These are phyloP conservation scores for Tetrahymena borealis DNA, from an alignment of 73 alveolate genomes.

Conservation along the genomic window DNA sequence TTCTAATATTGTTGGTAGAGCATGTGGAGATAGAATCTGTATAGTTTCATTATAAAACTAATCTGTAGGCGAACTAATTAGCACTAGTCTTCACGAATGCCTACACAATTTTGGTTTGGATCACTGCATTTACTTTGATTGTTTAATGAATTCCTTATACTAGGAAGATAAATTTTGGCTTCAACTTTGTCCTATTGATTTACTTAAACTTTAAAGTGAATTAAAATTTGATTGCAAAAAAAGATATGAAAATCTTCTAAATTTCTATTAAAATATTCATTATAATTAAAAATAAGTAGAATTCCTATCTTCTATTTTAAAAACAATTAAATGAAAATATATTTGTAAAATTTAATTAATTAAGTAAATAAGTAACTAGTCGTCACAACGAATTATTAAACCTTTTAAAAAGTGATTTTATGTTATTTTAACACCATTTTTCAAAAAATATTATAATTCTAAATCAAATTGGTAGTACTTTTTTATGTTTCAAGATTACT, in stretches of 20 bases:
- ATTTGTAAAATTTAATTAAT: background rate
- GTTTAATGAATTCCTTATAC: conserved; percentile 13
- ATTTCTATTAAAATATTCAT: background rate
- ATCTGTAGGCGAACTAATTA: background rate
- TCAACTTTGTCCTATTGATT: conserved; percentile 16
- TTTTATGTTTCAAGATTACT: too few species aligned
- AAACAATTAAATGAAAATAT: background rate
- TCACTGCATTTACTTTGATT: conserved; percentile 18
- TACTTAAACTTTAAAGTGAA: conserved; percentile 3
- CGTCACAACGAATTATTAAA: too few species aligned
- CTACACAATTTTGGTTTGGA: conserved; percentile 29
- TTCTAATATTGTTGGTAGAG: conserved; percentile 18
- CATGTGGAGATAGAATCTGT: conserved; percentile 39
- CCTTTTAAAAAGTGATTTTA: too few species aligned
- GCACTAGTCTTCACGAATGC: conserved; percentile 23
- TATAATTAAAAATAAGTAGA: background rate
- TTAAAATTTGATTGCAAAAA: background rate
- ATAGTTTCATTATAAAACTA: conserved; percentile 5
- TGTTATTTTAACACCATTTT: too few species aligned
- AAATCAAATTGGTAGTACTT: too few species aligned
- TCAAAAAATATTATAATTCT: too few species aligned
- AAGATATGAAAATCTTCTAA: background rate
- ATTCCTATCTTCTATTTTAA: background rate
- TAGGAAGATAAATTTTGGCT: background rate
- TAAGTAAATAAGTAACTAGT: too few species aligned